phyloP scores from a whole-genome alignment of 2,329 filamentous ascomycete species.

The Colletotrichum sp. region DNA sequence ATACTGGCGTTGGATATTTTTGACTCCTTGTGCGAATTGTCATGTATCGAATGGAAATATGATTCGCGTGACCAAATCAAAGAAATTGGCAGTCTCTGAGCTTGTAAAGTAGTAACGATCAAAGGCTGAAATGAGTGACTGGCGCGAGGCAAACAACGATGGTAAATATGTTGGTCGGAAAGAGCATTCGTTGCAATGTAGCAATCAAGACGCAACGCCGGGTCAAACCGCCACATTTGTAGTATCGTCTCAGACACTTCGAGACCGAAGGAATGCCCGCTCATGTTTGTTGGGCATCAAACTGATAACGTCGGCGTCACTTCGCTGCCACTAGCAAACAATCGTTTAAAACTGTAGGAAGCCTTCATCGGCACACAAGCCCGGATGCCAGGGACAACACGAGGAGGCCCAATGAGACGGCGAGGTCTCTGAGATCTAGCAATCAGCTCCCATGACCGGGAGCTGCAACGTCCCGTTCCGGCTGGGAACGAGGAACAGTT shows the following conservation, averaged over 20 bases:
- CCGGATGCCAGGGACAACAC: neutral
- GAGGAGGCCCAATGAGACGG: neutral
- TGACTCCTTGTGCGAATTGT: neutral
- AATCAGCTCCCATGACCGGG: neutral
- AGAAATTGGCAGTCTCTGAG: neutral
- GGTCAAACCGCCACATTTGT: neutral
- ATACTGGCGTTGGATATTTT: neutral
- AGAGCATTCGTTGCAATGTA: neutral
- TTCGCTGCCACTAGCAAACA: constrained; percentile 1
- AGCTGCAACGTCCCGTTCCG: constrained; percentile 10
- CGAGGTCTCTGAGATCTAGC: constrained; percentile 2
- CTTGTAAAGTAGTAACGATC: neutral
- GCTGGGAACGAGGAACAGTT: neutral
- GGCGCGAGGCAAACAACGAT: neutral
- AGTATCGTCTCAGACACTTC: neutral
- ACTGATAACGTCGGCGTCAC: neutral
- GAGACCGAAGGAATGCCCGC: neutral
- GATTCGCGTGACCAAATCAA: neutral
- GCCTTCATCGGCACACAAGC: neutral
- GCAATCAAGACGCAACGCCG: neutral
- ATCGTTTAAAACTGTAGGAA: constrained; percentile 5
- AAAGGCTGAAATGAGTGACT: neutral
- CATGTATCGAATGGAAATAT: neutral
- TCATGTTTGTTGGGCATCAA: neutral
- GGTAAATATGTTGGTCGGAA: neutral